Evolutionary conservation across 345 rosid genomes (phyloP).

Genomic region (Gossypioides kirkii): DNA sequence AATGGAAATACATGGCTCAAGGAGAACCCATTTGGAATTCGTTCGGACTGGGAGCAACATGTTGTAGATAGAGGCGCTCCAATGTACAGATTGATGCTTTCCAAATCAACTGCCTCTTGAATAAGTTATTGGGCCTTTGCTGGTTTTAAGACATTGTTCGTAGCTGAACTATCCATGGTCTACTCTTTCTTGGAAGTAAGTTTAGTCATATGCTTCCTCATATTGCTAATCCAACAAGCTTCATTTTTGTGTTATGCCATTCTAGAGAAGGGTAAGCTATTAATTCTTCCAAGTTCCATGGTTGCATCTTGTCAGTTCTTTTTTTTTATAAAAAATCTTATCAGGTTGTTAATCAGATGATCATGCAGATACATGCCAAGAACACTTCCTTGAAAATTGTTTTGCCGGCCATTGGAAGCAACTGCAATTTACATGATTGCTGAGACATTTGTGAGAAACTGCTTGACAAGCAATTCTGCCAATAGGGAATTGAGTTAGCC

Average conservation of each 20-base stretch:
- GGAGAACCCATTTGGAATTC: constrained; percentile 61
- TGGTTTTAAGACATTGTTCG: background rate
- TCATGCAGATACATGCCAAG: background rate
- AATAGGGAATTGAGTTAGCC: background rate
- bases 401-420: background rate
- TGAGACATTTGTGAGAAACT: background rate
- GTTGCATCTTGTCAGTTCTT: background rate
- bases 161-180: background rate
- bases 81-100: constrained; percentile 59
- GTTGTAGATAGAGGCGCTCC: constrained; percentile 48
- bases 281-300: background rate
- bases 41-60: constrained; percentile 68
- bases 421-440: background rate
- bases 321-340: too few relatives aligned
- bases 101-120: constrained; percentile 19
- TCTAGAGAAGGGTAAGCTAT: background rate
- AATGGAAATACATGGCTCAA: constrained; percentile 35
- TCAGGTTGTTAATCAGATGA: background rate
- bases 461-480: background rate
- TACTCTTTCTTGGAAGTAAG: constrained; percentile 5
- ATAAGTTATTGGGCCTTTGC: background rate
- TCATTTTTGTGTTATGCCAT: background rate
- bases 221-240: background rate
- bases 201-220: background rate
- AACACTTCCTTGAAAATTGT: background rate